These are phyloP conservation scores for Phytophthora uliginosa DNA, from an alignment of 352 stramenopile species.

Conservation along the genomic window DNA sequence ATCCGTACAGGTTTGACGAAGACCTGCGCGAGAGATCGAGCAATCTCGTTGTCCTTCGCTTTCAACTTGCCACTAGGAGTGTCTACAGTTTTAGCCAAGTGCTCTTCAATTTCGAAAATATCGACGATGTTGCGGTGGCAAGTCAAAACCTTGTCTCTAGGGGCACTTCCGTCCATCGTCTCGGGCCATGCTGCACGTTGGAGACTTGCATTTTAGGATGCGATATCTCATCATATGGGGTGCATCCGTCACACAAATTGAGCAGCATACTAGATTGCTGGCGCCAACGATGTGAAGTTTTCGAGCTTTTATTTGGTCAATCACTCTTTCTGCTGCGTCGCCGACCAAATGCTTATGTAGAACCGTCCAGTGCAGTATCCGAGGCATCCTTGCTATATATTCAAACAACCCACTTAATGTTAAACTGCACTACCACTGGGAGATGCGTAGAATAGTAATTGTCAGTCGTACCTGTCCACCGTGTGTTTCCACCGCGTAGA, in stretches of 20 bases:
- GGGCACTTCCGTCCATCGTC: neutral
- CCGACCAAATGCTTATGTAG: neutral
- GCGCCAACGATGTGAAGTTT: neutral
- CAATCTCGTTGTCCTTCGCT: neutral
- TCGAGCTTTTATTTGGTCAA: neutral
- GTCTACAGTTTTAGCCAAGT: neutral
- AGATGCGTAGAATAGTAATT: no score
- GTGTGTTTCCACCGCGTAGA: no score
- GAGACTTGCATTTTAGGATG: neutral
- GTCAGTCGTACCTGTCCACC: no score
- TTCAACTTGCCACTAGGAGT: neutral
- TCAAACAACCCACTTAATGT: no score
- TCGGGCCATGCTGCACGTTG: neutral
- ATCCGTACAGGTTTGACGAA: neutral
- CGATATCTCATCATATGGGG: neutral
- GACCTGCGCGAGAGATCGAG: neutral
- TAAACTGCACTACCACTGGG: no score
- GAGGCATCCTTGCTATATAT: neutral
- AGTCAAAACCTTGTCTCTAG: neutral
- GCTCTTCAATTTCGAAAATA: neutral
- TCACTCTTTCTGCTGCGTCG: neutral
- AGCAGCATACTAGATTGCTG: neutral
- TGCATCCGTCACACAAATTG: neutral
- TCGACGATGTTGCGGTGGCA: neutral
- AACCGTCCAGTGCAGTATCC: neutral